phyloP scores from a whole-genome alignment of 306 rosid species.

The Senna tora region DNA sequence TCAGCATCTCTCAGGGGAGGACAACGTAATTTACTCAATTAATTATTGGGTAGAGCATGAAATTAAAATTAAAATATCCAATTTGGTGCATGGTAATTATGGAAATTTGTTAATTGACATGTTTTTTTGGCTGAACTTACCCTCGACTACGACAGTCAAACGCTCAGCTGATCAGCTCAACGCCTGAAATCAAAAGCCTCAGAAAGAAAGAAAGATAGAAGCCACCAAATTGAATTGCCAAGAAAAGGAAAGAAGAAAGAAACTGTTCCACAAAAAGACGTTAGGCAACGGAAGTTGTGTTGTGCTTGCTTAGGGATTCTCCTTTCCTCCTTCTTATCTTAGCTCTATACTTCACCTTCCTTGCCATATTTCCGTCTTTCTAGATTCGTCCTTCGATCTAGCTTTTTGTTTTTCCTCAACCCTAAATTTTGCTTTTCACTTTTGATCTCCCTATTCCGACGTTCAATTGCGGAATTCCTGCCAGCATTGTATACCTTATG shows the following conservation, averaged over 20 bases:
- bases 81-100: no score
- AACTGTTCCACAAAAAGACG: conserved; percentile 16
- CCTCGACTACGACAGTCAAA: no score
- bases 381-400: conserved; percentile 41
- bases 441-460: conserved; percentile 24
- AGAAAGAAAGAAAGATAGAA: no score
- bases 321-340: background rate
- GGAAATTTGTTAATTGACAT: no score
- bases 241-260: conserved; percentile 7
- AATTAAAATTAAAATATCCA: no score
- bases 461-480: background rate
- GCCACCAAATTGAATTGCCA: background rate
- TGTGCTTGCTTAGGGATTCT: conserved; percentile 38
- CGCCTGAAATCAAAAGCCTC: no score
- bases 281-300: conserved; percentile 3
- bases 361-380: conserved; percentile 9
- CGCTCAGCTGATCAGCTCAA: no score
- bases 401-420: conserved; percentile 28
- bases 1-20: no score
- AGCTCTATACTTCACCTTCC: conserved; percentile 18
- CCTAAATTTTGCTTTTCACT: conserved; percentile 28
- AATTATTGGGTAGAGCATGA: no score
- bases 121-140: no score
- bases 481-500: conserved; percentile 38
- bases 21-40: no score